These are phyloP conservation scores for Scutellaria baicalensis DNA, from an alignment of 257 asterid genomes.

Conservation along the genomic window DNA sequence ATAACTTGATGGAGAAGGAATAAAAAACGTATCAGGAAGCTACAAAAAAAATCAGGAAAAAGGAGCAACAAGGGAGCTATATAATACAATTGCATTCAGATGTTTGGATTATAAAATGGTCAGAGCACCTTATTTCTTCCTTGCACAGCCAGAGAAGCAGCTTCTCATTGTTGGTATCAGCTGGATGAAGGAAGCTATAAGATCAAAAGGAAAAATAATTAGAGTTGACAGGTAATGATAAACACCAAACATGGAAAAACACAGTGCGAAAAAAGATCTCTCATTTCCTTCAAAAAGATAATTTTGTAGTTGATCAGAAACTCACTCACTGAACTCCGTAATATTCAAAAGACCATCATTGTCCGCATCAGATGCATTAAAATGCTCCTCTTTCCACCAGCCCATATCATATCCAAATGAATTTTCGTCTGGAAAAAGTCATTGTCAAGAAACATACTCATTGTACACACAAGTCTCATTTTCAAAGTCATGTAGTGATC, in stretches of 20 bases:
- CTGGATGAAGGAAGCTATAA: constrained; percentile 90
- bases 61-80: not conserved
- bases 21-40: not conserved
- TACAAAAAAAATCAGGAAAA: not conserved
- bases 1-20: not conserved
- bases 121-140: constrained; percentile 82
- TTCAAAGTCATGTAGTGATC: not conserved
- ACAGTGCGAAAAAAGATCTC: constrained; percentile 1
- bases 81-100: not conserved
- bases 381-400: constrained; percentile 98
- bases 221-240: constrained; percentile 1
- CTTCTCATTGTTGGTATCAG: constrained; percentile 68
- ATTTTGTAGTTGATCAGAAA: constrained; percentile 7
- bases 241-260: not conserved
- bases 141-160: constrained; percentile 81
- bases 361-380: constrained; percentile 90
- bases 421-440: constrained; percentile 36
- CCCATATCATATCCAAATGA: constrained; percentile 74
- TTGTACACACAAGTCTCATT: not conserved
- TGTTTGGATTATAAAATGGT: constrained; percentile 9
- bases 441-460: not conserved
- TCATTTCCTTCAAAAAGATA: not conserved
- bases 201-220: not conserved
- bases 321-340: constrained; percentile 91
- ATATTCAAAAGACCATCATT: constrained; percentile 71